These are phyloP conservation scores for Polytrichum formosum DNA, from an alignment of 225 moss, liverwort and hornwort genomes.

Conservation along the genomic window DNA sequence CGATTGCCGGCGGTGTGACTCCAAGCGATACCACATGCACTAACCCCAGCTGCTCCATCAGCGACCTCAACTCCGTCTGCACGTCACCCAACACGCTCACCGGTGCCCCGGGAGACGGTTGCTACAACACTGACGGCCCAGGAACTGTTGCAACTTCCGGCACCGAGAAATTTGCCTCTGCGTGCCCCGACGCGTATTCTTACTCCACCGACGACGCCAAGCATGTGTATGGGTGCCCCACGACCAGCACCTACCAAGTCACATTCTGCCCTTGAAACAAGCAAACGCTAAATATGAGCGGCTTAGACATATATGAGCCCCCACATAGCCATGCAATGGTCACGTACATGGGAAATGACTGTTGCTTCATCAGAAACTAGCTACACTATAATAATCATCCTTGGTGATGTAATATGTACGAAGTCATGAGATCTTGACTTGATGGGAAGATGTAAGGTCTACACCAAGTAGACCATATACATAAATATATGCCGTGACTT, in stretches of 20 bases:
- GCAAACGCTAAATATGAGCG: too few species aligned
- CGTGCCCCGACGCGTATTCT: conserved; percentile 25
- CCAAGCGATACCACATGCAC: neutral
- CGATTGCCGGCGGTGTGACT: neutral
- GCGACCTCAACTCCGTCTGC: neutral
- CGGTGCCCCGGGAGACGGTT: neutral
- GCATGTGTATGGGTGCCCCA: conserved; percentile 17
- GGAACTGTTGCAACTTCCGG: neutral
- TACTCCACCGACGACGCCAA: conserved; percentile 33
- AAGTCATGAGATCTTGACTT: too few species aligned
- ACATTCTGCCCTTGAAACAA: conserved; percentile 26
- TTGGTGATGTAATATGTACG: too few species aligned
- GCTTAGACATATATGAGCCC: too few species aligned
- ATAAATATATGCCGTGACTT: too few species aligned
- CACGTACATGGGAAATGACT: too few species aligned
- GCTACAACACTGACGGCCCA: neutral
- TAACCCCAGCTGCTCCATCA: neutral
- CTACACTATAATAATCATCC: too few species aligned
- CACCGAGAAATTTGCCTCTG: neutral
- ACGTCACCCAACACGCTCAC: neutral
- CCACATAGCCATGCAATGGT: too few species aligned
- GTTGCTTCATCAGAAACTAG: too few species aligned
- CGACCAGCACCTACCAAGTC: conserved; percentile 27
- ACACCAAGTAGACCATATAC: too few species aligned
- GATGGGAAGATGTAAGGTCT: too few species aligned